Conservation (phyloP, 106 monocot species). For the Dendrobium catenatum region DNA sequence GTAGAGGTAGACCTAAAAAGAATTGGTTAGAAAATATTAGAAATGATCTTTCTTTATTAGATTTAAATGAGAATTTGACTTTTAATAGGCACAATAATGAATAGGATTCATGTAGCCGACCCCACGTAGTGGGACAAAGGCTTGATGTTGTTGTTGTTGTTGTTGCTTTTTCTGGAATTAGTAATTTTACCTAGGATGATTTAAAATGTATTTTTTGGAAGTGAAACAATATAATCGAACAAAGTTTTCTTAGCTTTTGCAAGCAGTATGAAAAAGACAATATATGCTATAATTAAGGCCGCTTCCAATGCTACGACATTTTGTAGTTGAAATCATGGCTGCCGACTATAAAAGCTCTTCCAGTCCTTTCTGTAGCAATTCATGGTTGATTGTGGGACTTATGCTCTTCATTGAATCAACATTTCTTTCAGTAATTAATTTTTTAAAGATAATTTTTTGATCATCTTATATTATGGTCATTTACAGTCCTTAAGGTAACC, state of each 20-base stretch:
- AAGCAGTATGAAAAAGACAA: background rate
- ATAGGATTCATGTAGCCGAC: no score
- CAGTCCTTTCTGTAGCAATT: background rate
- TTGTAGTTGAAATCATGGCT: background rate
- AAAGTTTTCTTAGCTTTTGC: no score
- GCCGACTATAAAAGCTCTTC: background rate
- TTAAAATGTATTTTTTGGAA: background rate
- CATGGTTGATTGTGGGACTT: background rate
- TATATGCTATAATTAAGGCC: background rate
- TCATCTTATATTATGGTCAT: background rate
- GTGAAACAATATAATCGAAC: background rate
- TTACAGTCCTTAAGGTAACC: background rate
- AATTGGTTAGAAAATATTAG: no score
- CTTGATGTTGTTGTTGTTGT: no score
- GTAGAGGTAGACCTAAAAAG: no score
- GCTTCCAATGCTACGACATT: background rate
- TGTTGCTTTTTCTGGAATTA: background rate
- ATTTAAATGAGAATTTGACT: no score
- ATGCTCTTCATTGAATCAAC: background rate
- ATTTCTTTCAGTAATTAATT: background rate
- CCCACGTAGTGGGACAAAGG: no score
- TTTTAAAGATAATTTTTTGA: background rate
- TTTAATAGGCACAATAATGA: no score
- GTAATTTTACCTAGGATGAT: background rate
- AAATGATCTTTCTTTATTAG: no score